Evolutionary conservation across 495 filamentous ascomycete species (phyloP).

Genomic region (Podospora fimiseda): DNA sequence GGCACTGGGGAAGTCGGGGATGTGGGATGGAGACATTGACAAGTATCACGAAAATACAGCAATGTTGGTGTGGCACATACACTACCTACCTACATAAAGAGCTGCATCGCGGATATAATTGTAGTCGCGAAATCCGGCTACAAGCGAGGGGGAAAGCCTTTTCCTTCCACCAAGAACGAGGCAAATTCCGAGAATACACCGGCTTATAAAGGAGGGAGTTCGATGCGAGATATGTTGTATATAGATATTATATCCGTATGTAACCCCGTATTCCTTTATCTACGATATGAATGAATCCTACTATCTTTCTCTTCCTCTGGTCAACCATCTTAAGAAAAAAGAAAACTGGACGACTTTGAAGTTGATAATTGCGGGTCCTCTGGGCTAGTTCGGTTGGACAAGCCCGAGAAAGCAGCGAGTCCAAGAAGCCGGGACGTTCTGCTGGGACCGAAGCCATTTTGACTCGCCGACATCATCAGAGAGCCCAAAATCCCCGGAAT

Average conservation of each 20-base stretch:
- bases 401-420: constrained; percentile 6
- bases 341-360: too few relatives aligned
- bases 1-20: background rate
- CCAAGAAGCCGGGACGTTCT: constrained; percentile 1
- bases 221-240: background rate
- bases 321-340: too few relatives aligned
- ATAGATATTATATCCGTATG: too few relatives aligned
- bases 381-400: constrained; percentile 1
- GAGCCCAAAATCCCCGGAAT: background rate
- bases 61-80: background rate
- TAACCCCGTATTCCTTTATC: background rate
- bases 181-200: constrained; percentile 22
- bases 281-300: background rate
- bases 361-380: background rate
- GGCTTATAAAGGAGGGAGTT: constrained; percentile 11
- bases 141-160: background rate
- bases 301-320: too few relatives aligned
- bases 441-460: background rate
- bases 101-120: constrained; percentile 6
- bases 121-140: constrained; percentile 1
- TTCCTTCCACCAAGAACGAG: background rate
- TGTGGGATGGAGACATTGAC: background rate
- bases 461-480: background rate
- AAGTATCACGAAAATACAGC: background rate
- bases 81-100: too few relatives aligned